phyloP scores from a whole-genome alignment of 192 early-diverging fungal species.

The Chytriomyces confervae region DNA sequence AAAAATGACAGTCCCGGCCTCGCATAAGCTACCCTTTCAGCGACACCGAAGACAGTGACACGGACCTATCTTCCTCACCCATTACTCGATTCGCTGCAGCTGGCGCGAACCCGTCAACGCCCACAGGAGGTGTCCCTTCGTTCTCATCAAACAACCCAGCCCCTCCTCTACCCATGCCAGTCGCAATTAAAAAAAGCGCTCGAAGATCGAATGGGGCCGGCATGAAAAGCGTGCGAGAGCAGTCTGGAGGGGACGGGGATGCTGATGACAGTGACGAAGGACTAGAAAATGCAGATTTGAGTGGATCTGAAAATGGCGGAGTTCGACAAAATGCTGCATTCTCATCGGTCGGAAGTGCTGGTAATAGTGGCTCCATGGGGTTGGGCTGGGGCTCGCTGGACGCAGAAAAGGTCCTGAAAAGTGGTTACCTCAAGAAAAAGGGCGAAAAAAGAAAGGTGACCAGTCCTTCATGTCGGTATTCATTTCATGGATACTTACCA shows the following conservation, averaged over 20 bases:
- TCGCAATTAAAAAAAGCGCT: background rate
- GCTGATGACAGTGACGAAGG: conserved; percentile 39
- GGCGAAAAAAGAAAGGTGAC: conserved; percentile 54
- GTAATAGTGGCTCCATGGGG: background rate
- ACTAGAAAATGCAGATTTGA: conserved; percentile 1
- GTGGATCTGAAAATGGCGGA: background rate
- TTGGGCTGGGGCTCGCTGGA: conserved; percentile 27
- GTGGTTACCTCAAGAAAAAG: conserved; percentile 54
- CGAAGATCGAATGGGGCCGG: background rate
- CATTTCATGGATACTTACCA: conserved; percentile 4
- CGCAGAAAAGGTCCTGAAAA: conserved; percentile 38
- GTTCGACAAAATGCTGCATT: background rate
- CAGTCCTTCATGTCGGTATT: conserved; percentile 20
- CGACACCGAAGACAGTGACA: conserved; percentile 51
- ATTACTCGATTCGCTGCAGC: conserved; percentile 18
- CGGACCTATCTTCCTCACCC: conserved; percentile 20
- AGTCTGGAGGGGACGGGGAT: background rate
- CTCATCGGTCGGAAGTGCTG: background rate
- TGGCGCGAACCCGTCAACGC: background rate
- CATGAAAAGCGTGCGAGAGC: too few relatives aligned
- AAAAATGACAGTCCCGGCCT: conserved; percentile 16
- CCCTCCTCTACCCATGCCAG: background rate
- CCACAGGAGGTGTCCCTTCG: background rate
- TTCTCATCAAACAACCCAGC: background rate
- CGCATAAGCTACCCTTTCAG: conserved; percentile 54